Conservation (phyloP, 2,329 filamentous ascomycete genomes). For the Achaetomium macrosporum region DNA sequence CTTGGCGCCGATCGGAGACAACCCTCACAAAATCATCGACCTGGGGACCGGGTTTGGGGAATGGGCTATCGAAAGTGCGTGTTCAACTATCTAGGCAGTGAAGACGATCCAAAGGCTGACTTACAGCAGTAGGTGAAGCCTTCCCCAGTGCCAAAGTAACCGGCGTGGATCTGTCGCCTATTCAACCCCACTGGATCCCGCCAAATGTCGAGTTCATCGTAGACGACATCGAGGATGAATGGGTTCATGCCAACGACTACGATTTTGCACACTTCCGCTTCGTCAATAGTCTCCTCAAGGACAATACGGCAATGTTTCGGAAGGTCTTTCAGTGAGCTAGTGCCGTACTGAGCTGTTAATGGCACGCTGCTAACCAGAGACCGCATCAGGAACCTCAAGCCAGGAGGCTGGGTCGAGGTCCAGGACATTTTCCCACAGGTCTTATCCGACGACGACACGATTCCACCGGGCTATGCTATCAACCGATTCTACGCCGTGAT, state of each 20-base stretch:
- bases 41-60: constrained; percentile 46
- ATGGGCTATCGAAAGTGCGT: constrained; percentile 50
- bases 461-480: constrained; percentile 37
- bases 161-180: constrained; percentile 40
- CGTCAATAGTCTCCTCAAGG: constrained; percentile 46
- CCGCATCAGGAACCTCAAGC: constrained; percentile 33
- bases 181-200: constrained; percentile 41
- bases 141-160: constrained; percentile 42
- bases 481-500: constrained; percentile 28
- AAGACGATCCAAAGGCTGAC: neutral
- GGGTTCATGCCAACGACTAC: constrained; percentile 51
- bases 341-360: neutral
- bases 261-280: constrained; percentile 57
- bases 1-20: constrained; percentile 38
- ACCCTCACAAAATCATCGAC: constrained; percentile 45
- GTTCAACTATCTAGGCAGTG: neutral
- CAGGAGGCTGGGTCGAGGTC: constrained; percentile 47
- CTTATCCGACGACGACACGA: constrained; percentile 39
- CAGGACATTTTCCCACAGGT: constrained; percentile 40
- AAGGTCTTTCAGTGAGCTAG: constrained; percentile 21
- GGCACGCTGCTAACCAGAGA: neutral
- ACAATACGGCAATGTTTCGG: constrained; percentile 27
- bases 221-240: constrained; percentile 51
- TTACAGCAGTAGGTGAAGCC: constrained; percentile 38
- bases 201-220: constrained; percentile 52